Evolutionary conservation across 192 early-diverging fungal species (phyloP), one percentile per base, ranked within the genome.

Genomic region (Globomyces pollinis-pini): DNA sequence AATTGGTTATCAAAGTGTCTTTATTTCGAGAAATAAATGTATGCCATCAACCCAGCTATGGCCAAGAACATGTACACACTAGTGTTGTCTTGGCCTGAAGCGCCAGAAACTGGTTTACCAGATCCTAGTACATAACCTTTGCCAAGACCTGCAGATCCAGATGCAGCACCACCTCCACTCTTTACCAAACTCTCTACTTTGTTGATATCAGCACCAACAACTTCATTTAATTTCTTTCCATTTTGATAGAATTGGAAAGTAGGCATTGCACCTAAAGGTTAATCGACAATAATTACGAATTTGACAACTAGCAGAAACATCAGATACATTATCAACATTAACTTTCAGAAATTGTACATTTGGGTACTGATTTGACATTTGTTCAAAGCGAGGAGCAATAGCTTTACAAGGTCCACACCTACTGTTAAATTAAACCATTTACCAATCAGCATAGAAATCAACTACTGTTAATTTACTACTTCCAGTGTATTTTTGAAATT

Each of bases 391-490:
- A 45, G 86, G 85, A 15, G 72, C 63, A 61, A 90, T 81, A 36
- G 81, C 57, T 72, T 87, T 90, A 80, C 90, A 94, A 42, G 91
- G 87, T 24, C 87, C 88, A 71, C 90, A n/a, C n/a, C n/a, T n/a
- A 36, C 5, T 36, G 13, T 8, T 5, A 36, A 36, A 36, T 8
- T 36, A 36, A 36, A 36, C 13, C 5, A 5, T 13, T 5, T 13
- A 94, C 91, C 91, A 52, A 15, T 52, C 50, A 35, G 50, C 50
- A 7, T 18, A 52, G 50, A 52, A 52, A 18, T 52, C 50, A 4
- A 52, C 50, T 16, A 52, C 5, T 7, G 50, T 43, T 5, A 43
- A 16, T 43, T 43, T 43, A 43, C 9, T 7, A 20, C 9, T n/a
- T 5, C 4, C 3, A 20, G 16, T 43, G 7, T 12, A 5, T 43